A percentile compares a stretch with the other conserved stretches of the same genome.
Evolutionary conservation across 257 asterid species (phyloP).

Genomic region (Solanum virginianum): DNA sequence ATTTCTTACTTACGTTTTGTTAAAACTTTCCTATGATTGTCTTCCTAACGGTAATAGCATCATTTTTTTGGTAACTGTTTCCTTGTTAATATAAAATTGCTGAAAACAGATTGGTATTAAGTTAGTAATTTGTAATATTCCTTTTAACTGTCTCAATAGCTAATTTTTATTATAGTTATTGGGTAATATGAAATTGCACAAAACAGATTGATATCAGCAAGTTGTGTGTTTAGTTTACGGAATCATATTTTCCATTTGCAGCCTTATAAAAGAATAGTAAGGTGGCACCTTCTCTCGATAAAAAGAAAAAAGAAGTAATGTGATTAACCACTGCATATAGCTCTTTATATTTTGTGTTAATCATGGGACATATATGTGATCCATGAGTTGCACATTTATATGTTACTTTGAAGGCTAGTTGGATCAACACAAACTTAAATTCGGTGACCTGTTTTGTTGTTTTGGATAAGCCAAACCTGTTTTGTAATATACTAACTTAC

Average conservation of each 20-base stretch:
- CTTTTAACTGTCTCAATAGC: neutral
- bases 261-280: neutral
- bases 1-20: neutral
- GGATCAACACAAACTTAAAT: too few relatives aligned
- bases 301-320: neutral
- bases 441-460: too few relatives aligned
- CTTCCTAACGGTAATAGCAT: neutral
- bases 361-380: too few relatives aligned
- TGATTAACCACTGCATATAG: neutral
- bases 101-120: neutral
- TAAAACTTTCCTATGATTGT: neutral
- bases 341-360: too few relatives aligned
- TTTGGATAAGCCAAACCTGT: too few relatives aligned
- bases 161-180: neutral
- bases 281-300: neutral
- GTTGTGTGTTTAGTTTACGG: neutral
- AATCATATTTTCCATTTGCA: neutral
- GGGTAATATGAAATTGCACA: neutral
- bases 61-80: neutral
- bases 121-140: neutral
- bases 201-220: neutral
- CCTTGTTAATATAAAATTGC: neutral
- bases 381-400: too few relatives aligned
- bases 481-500: too few relatives aligned
- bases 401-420: too few relatives aligned